Conservation (phyloP, 768 basidiomycete genomes). For the Hypholoma fasciculare region DNA sequence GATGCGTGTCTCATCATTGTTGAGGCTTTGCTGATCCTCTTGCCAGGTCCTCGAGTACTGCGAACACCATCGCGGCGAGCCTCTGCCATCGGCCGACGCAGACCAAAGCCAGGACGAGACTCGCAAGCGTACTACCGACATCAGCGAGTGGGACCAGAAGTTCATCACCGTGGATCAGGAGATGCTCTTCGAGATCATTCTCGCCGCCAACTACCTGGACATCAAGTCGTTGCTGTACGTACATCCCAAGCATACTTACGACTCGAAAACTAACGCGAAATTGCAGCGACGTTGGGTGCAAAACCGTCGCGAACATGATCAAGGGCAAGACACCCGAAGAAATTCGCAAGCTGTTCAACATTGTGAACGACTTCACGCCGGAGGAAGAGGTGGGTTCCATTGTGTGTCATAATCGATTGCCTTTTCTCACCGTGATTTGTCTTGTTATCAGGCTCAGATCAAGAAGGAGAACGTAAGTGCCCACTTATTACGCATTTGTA, state of each 20-base stretch:
- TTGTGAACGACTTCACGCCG: slow-evolving; percentile 97
- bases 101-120: slow-evolving; percentile 89
- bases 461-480: slow-evolving; percentile 95
- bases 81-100: slow-evolving; percentile 83
- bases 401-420: slow-evolving; percentile 7
- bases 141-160: slow-evolving; percentile 99
- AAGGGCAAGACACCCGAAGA: slow-evolving; percentile 99
- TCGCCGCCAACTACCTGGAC: slow-evolving; percentile 99
- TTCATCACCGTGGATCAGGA: slow-evolving; percentile 99
- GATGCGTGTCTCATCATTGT: slow-evolving; percentile 4
- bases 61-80: slow-evolving; percentile 97
- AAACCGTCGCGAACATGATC: slow-evolving; percentile 99
- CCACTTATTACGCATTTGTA: neutral
- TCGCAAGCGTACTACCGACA: slow-evolving; percentile 97
- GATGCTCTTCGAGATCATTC: slow-evolving; percentile 99
- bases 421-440: slow-evolving; percentile 1
- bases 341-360: slow-evolving; percentile 98
- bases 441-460: slow-evolving; percentile 78
- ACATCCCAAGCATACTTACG: neutral
- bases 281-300: slow-evolving; percentile 91
- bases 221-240: slow-evolving; percentile 97
- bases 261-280: slow-evolving; percentile 6
- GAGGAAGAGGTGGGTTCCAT: slow-evolving; percentile 84
- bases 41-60: slow-evolving; percentile 95
- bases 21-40: slow-evolving; percentile 8